phyloP scores from a whole-genome alignment of 345 rosid species.

The Turritis glabra region DNA sequence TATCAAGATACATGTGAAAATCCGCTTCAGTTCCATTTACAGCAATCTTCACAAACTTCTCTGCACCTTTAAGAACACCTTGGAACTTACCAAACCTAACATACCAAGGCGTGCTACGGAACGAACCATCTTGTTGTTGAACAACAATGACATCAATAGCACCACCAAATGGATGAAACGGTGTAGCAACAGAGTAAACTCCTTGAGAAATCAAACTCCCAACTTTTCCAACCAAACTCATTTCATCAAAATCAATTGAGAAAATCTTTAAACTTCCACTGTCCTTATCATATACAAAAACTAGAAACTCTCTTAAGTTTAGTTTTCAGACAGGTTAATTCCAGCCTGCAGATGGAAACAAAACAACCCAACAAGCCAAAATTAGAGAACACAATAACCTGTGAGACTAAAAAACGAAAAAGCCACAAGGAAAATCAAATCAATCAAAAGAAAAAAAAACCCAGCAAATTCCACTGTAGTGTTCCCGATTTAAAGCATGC shows the following conservation, averaged over 20 bases:
- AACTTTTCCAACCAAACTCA: conserved; percentile 89
- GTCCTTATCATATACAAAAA: conserved; percentile 28
- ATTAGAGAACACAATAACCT: conserved; percentile 18
- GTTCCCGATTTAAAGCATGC: conserved; percentile 28
- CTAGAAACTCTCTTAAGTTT: neutral
- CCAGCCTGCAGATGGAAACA: conserved; percentile 32
- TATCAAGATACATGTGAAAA: conserved; percentile 91
- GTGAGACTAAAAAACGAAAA: neutral
- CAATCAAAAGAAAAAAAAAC: neutral
- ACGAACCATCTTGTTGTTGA: conserved; percentile 81
- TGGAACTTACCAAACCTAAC: conserved; percentile 95
- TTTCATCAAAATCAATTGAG: conserved; percentile 38
- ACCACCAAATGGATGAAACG: conserved; percentile 96
- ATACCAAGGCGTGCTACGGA: conserved; percentile 88
- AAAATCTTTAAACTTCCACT: neutral
- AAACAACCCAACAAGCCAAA: conserved; percentile 34
- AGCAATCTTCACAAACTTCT: conserved; percentile 72
- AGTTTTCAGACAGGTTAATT: neutral
- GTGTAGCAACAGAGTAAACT: conserved; percentile 87
- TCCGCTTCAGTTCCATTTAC: conserved; percentile 78
- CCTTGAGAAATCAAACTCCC: conserved; percentile 87
- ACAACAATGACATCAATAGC: conserved; percentile 93
- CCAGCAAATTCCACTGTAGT: too few species aligned
- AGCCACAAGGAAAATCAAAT: neutral
- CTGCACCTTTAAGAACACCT: conserved; percentile 88